Percentiles rank a stretch among this genome's conserved stretches.
Conservation (phyloP, 768 basidiomycete species). For the Lentinula raphanica region DNA sequence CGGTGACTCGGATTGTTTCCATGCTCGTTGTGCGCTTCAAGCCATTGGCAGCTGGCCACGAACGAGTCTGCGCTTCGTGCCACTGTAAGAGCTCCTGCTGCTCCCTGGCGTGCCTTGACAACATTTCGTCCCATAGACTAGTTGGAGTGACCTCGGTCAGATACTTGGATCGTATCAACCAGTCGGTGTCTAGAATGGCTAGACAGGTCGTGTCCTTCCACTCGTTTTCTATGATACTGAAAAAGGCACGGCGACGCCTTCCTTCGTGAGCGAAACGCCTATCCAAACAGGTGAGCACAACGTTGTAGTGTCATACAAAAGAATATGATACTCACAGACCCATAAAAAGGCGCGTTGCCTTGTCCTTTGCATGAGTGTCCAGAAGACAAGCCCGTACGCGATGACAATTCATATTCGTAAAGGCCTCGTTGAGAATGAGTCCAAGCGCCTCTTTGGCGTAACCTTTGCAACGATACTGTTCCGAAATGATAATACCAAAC, state of each 20-base stretch:
- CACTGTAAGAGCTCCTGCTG: slow-evolving; percentile 49
- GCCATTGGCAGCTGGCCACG: slow-evolving; percentile 1
- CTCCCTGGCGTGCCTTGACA: slow-evolving; percentile 52
- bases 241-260: slow-evolving; percentile 49
- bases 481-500: slow-evolving; percentile 48
- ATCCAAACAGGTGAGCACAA: neutral
- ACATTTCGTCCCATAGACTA: slow-evolving; percentile 59
- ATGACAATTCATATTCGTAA: slow-evolving; percentile 38
- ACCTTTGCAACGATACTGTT: slow-evolving; percentile 32
- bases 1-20: slow-evolving; percentile 33
- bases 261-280: slow-evolving; percentile 65
- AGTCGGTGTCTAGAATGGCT: slow-evolving; percentile 59
- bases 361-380: slow-evolving; percentile 35
- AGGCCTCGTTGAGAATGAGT: slow-evolving; percentile 41
- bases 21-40: slow-evolving; percentile 33
- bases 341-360: slow-evolving; percentile 44
- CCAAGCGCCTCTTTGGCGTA: slow-evolving; percentile 43
- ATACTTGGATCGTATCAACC: slow-evolving; percentile 31
- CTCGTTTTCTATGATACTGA: slow-evolving; percentile 32
- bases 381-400: slow-evolving; percentile 51
- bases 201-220: slow-evolving; percentile 62
- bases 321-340: slow-evolving; percentile 24
- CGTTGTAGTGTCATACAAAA: neutral
- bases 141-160: slow-evolving; percentile 25
- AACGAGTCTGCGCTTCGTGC: slow-evolving; percentile 29